A percentile compares a stretch with the other conserved stretches of the same genome.
Evolutionary conservation across 345 rosid species (phyloP).

Genomic region (Psidium guajava): DNA sequence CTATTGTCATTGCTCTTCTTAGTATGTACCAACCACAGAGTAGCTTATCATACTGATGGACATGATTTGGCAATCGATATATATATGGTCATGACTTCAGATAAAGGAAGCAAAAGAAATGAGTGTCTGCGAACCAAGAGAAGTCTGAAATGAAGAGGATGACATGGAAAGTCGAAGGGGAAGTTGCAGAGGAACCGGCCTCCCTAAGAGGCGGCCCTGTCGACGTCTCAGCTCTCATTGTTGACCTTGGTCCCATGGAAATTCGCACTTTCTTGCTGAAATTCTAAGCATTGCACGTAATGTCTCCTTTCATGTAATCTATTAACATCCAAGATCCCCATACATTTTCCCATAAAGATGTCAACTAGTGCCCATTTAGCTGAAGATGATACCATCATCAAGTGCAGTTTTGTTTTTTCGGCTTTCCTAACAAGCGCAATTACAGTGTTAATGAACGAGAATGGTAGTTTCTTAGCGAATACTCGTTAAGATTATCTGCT

Average conservation of each 20-base stretch:
- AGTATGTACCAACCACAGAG: background rate
- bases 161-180: conserved; percentile 64
- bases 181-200: background rate
- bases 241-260: conserved; percentile 75
- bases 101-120: conserved; percentile 52
- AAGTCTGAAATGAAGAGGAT: conserved; percentile 52
- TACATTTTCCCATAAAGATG: background rate
- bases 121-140: conserved; percentile 63
- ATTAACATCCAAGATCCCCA: background rate
- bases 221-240: conserved; percentile 26
- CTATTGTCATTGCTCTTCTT: background rate
- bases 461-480: background rate
- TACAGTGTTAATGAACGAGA: background rate
- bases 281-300: conserved; percentile 6
- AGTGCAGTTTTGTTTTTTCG: background rate
- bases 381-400: background rate
- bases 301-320: background rate
- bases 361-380: background rate
- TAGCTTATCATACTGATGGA: background rate
- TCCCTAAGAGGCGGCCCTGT: conserved; percentile 44
- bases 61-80: background rate
- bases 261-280: conserved; percentile 55
- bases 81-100: conserved; percentile 13
- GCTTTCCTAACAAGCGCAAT: background rate
- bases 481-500: background rate